These are phyloP conservation scores for Russula griseocarnosa DNA, from an alignment of 768 basidiomycete genomes.

Conservation along the genomic window DNA sequence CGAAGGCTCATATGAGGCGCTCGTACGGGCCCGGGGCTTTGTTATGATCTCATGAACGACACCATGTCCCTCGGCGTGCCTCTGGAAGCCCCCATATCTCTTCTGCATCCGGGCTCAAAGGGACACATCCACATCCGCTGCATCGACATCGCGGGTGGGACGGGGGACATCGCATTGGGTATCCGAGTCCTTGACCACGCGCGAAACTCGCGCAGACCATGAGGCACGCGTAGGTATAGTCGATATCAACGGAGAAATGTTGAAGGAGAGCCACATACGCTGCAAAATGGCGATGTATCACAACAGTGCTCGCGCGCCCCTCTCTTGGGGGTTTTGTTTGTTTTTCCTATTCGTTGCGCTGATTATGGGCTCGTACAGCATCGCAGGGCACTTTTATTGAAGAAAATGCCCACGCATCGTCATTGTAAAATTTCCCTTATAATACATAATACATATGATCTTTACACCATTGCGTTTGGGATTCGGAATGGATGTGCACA, in stretches of 20 bases:
- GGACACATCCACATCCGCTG: slow-evolving; percentile 74
- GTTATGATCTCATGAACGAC: slow-evolving; percentile 98
- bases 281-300: slow-evolving; percentile 99
- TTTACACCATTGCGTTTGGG: slow-evolving; percentile 98
- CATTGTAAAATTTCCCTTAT: slow-evolving; percentile 61
- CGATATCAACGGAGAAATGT: slow-evolving; percentile 95
- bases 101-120: slow-evolving; percentile 69
- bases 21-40: too few species aligned
- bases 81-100: slow-evolving; percentile 90
- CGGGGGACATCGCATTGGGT: slow-evolving; percentile 93
- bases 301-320: slow-evolving; percentile 61
- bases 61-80: slow-evolving; percentile 94
- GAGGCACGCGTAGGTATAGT: slow-evolving; percentile 86
- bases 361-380: slow-evolving; percentile 44
- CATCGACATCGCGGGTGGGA: slow-evolving; percentile 96
- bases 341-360: slow-evolving; percentile 2
- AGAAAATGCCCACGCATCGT: slow-evolving; percentile 84
- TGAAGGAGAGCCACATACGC: slow-evolving; percentile 82
- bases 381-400: slow-evolving; percentile 91
- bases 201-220: slow-evolving; percentile 84
- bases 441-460: slow-evolving; percentile 87
- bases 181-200: slow-evolving; percentile 92
- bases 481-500: slow-evolving; percentile 95
- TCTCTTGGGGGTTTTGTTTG: not conserved
- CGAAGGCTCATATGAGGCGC: slow-evolving; percentile 78